phyloP scores from a whole-genome alignment of 192 early-diverging fungal genomes.

The Chytriomyces confervae region DNA sequence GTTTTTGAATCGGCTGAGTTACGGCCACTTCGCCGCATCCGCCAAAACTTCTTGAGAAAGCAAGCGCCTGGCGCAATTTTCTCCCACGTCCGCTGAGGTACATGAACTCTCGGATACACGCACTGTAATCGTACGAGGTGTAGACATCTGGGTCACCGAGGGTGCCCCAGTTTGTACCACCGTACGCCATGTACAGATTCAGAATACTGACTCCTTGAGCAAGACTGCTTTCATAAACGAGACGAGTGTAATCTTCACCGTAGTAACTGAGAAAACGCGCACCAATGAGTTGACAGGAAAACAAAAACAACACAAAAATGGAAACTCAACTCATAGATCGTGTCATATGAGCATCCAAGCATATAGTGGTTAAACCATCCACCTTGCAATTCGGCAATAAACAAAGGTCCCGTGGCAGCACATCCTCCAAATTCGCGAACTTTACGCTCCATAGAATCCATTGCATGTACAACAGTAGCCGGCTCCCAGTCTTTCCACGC shows the following conservation, averaged over 20 bases:
- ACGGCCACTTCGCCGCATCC: conserved; percentile 47
- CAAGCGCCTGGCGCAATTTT: conserved; percentile 60
- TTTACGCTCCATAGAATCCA: conserved; percentile 68
- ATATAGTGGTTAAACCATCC: conserved; percentile 82
- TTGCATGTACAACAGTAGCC: conserved; percentile 47
- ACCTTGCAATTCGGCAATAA: conserved; percentile 80
- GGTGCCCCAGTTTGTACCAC: conserved; percentile 82
- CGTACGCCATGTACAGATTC: conserved; percentile 76
- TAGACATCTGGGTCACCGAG: conserved; percentile 74
- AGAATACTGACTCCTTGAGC: conserved; percentile 71
- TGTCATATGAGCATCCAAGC: conserved; percentile 67
- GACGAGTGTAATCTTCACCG: conserved; percentile 69
- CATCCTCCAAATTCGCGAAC: conserved; percentile 73
- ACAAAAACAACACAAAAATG: not conserved
- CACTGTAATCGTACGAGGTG: conserved; percentile 79
- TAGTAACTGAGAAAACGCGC: conserved; percentile 51
- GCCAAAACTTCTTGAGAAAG: conserved; percentile 68
- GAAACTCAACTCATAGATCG: conserved; percentile 56
- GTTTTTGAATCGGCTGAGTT: conserved; percentile 51
- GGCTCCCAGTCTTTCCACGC: conserved; percentile 66
- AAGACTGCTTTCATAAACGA: conserved; percentile 64
- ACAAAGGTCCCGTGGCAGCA: conserved; percentile 68
- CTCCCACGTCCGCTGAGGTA: conserved; percentile 68
- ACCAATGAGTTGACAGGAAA: not conserved
- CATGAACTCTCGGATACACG: conserved; percentile 75